Percentiles rank a stretch among this genome's conserved stretches.
Conservation (phyloP, 108 stramenopile species). For the Parietichytrium sp. region DNA sequence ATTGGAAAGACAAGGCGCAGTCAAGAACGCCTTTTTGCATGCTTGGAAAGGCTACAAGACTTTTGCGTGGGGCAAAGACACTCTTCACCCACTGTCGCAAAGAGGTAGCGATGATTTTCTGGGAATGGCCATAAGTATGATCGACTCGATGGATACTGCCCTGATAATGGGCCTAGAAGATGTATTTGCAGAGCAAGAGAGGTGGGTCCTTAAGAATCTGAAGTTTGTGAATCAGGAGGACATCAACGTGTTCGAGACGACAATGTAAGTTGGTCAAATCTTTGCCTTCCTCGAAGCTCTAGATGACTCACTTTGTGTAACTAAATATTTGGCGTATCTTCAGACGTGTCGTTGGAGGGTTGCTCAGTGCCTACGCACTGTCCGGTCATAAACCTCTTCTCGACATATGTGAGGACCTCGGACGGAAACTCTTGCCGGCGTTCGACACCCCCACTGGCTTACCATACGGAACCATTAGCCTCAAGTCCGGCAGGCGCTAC, state of each 20-base stretch:
- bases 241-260: constrained; percentile 94
- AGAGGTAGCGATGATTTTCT: constrained; percentile 69
- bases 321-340: no score
- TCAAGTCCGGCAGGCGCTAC: constrained; percentile 43
- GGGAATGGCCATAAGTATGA: constrained; percentile 84
- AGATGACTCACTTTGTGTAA: no score
- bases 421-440: constrained; percentile 58
- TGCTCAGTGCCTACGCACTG: constrained; percentile 84
- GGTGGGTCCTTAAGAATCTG: constrained; percentile 74
- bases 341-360: constrained; percentile 85
- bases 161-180: constrained; percentile 92
- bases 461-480: constrained; percentile 53
- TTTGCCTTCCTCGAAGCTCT: no score
- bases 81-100: constrained; percentile 65
- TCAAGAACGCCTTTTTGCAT: constrained; percentile 56
- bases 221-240: constrained; percentile 51
- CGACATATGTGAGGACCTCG: constrained; percentile 55
- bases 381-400: constrained; percentile 58
- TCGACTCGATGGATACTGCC: constrained; percentile 91
- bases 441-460: constrained; percentile 60
- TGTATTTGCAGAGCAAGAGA: constrained; percentile 78
- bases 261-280: no score
- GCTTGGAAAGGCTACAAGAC: constrained; percentile 57
- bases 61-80: constrained; percentile 66
- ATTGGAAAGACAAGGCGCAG: no score